These are phyloP conservation scores for Wickerhamiella slavikovae DNA, from an alignment of 805 yeast species.

Conservation along the genomic window DNA sequence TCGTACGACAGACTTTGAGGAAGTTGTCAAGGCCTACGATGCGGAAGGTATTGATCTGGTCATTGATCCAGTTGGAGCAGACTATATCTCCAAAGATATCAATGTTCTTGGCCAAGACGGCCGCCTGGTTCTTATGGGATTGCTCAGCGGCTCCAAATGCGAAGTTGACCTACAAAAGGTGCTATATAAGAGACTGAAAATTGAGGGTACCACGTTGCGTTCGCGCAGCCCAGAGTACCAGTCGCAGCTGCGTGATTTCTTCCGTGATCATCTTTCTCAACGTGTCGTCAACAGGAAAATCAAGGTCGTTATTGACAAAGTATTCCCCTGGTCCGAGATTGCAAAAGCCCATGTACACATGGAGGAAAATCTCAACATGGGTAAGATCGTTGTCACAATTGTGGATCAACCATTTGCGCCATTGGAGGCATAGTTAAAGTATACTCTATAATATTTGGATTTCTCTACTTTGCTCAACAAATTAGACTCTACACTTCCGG, in stretches of 20 bases:
- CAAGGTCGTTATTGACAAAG: slow-evolving; percentile 9
- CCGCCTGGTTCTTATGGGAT: slow-evolving; percentile 12
- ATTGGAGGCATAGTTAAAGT: no score
- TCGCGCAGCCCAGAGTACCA: slow-evolving; percentile 12
- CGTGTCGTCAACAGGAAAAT: slow-evolving; percentile 12
- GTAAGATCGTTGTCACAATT: slow-evolving; percentile 13
- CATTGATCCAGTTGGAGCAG: slow-evolving; percentile 16
- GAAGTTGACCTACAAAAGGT: slow-evolving; percentile 10
- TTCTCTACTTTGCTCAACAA: no score
- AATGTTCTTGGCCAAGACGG: slow-evolving; percentile 13
- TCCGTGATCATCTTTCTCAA: slow-evolving; percentile 13
- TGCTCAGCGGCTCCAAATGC: slow-evolving; percentile 11
- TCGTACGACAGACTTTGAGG: slow-evolving; percentile 10
- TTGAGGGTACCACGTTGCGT: slow-evolving; percentile 17
- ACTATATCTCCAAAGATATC: slow-evolving; percentile 10
- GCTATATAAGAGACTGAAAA: slow-evolving; percentile 12
- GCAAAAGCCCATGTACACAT: slow-evolving; percentile 12
- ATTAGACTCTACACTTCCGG: no score
- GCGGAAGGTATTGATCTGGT: slow-evolving; percentile 15
- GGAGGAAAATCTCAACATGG: slow-evolving; percentile 14
- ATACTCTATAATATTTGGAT: no score
- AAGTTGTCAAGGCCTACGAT: slow-evolving; percentile 9
- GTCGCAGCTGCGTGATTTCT: slow-evolving; percentile 9
- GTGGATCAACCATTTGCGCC: neutral
- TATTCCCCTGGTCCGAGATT: slow-evolving; percentile 10